Evolutionary conservation across 2,329 filamentous ascomycete genomes (phyloP), one percentile per base, ranked within the genome.

Genomic region (Colletotrichum euphorbiae): DNA sequence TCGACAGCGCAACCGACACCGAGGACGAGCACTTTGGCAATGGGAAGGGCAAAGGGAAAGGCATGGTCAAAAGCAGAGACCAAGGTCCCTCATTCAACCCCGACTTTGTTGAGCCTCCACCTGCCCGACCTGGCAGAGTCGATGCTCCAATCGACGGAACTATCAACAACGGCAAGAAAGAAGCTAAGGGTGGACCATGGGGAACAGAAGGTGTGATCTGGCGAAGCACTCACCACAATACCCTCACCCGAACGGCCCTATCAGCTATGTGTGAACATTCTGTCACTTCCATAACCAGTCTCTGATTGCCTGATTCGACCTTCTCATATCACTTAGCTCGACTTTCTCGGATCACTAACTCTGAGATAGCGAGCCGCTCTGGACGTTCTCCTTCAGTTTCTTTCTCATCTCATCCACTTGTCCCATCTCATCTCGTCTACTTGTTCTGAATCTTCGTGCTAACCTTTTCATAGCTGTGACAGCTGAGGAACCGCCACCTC

Each of bases 351-450:
- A 21, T 51, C 21, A 51, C 28, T 28, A 9, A 42, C 43, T 13
- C 17, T 21, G 28, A 6, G 6, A 40, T 3, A 21, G 33, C 46
- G 46, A 13, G 15, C 15, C 15, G 2, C 12, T 48, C 38, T 40
- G 65, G 40, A 57, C 36, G 45, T 64, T 63, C n/a, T 58, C 17
- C 48, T 64, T 58, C 31, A 45, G 61, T 67, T 12, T 54, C 28
- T 28, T 28, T 28, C 28, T 58, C 9, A 24, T 55, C 40, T 68
- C 54, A 11, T 15, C 15, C n/a, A n/a, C n/a, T n/a, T n/a, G n/a
- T 28, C 28, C 54, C 9, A 24, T 55, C 40, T 68, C 54, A 11
- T 15, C 15, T 40, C 17, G 40, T 48, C 43, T 33, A 6, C 9
- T 17, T 31, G 24, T 40, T 13, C 15, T 4, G n/a, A 19, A 64